A percentile compares a stretch with the other conserved stretches of the same genome.
phyloP scores from a whole-genome alignment of 805 yeast genomes.

The Millerozyma acaciae region DNA sequence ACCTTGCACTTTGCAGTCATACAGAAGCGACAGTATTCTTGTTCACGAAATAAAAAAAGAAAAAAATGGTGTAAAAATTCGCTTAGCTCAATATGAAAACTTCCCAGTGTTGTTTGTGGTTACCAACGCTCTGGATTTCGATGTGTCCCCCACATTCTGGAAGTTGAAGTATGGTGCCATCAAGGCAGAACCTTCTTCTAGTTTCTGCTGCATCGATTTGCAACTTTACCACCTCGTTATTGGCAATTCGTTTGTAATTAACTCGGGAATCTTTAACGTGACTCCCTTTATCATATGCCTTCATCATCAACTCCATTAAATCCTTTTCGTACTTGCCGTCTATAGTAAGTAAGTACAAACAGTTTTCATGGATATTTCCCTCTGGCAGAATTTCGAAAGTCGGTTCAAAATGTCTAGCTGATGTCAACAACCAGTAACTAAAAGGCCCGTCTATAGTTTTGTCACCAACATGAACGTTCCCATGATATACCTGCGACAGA shows the following conservation, averaged over 20 bases:
- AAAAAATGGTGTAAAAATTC: not conserved
- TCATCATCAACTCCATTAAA: constrained; percentile 52
- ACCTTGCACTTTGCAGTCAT: too few species aligned
- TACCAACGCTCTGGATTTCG: constrained; percentile 15
- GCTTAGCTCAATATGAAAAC: constrained; percentile 11
- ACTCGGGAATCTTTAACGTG: constrained; percentile 52
- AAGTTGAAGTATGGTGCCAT: constrained; percentile 49
- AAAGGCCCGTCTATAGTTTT: constrained; percentile 34
- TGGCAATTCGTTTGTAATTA: constrained; percentile 34
- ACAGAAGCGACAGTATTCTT: too few species aligned
- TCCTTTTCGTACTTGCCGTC: constrained; percentile 27
- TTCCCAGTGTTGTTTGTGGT: constrained; percentile 19
- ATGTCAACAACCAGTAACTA: constrained; percentile 58
- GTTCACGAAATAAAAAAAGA: not conserved
- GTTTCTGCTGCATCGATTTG: constrained; percentile 9
- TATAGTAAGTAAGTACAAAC: constrained; percentile 47
- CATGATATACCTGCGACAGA: constrained; percentile 50
- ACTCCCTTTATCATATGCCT: constrained; percentile 53
- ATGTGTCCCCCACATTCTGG: constrained; percentile 20
- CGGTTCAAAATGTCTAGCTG: constrained; percentile 55
- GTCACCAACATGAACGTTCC: constrained; percentile 23
- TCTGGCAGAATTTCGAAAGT: constrained; percentile 61
- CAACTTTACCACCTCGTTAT: constrained; percentile 21
- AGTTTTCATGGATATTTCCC: constrained; percentile 41
- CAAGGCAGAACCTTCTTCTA: constrained; percentile 56